Conservation (phyloP, 1,284 basidiomycete species). For the Microbotryum lychnidis-dioicae region DNA sequence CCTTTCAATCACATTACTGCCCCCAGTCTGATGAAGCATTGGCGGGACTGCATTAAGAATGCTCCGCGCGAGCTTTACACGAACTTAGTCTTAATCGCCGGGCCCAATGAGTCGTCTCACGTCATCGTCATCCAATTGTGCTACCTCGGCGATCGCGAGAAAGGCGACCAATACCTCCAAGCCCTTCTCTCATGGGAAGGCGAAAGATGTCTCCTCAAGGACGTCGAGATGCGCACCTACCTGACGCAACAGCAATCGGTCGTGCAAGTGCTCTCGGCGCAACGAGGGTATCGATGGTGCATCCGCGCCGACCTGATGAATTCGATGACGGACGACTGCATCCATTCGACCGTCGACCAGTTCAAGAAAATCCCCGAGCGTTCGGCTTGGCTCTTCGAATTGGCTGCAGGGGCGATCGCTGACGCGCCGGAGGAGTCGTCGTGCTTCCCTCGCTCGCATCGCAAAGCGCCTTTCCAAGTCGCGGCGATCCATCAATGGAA, state of each 20-base stretch:
- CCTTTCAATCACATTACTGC: conserved; percentile 75
- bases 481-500: conserved; percentile 89
- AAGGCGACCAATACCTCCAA: conserved; percentile 67
- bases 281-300: conserved; percentile 69
- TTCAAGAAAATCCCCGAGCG: conserved; percentile 74
- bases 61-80: conserved; percentile 77
- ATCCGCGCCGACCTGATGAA: conserved; percentile 52
- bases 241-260: conserved; percentile 80
- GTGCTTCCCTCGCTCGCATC: conserved; percentile 65
- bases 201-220: conserved; percentile 63
- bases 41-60: conserved; percentile 82
- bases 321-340: conserved; percentile 72
- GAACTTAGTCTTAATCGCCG: conserved; percentile 79
- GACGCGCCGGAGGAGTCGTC: conserved; percentile 55
- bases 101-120: conserved; percentile 47
- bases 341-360: conserved; percentile 68
- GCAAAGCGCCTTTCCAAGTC: conserved; percentile 71
- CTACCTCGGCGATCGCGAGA: conserved; percentile 60
- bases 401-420: conserved; percentile 68
- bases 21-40: conserved; percentile 76
- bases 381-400: conserved; percentile 75
- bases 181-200: conserved; percentile 78
- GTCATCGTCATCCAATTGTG: conserved; percentile 72
- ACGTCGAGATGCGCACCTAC: conserved; percentile 80
- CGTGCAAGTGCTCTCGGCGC: conserved; percentile 74